Conservation (phyloP, 1,284 basidiomycete genomes). For the Leucoagaricus sp. region DNA sequence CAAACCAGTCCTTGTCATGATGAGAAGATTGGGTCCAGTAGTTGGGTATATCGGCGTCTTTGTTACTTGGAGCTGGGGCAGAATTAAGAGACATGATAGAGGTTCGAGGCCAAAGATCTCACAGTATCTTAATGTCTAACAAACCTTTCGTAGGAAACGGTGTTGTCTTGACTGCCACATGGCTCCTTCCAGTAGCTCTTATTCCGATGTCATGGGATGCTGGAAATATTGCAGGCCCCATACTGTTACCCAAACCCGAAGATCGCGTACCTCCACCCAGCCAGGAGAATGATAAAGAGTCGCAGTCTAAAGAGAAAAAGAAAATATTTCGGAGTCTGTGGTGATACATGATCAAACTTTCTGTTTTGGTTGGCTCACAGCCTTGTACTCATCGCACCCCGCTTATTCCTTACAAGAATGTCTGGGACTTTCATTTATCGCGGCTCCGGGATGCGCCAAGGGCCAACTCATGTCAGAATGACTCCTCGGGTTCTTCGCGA, state of each 20-base stretch:
- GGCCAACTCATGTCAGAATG: background rate
- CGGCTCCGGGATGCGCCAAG: conserved; percentile 5
- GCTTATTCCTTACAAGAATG: background rate
- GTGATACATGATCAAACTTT: background rate
- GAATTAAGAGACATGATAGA: conserved; percentile 72
- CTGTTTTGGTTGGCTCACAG: background rate
- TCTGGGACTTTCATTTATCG: background rate
- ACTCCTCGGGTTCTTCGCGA: background rate
- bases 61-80: conserved; percentile 79
- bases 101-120: conserved; percentile 35
- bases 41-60: conserved; percentile 76
- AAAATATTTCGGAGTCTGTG: conserved; percentile 14
- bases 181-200: conserved; percentile 73
- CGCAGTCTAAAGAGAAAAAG: conserved; percentile 1
- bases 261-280: conserved; percentile 17
- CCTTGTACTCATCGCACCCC: background rate
- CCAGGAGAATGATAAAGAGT: conserved; percentile 15
- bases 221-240: conserved; percentile 36
- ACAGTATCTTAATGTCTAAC: conserved; percentile 11
- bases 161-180: conserved; percentile 72
- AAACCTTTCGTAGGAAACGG: conserved; percentile 53
- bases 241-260: conserved; percentile 24
- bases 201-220: conserved; percentile 68
- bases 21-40: conserved; percentile 66
- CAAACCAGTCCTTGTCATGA: conserved; percentile 52